Percentiles rank a stretch among this genome's conserved stretches.
These are phyloP conservation scores for Rachicladosporium sp. DNA, from an alignment of 2,329 filamentous ascomycete genomes.

Conservation along the genomic window DNA sequence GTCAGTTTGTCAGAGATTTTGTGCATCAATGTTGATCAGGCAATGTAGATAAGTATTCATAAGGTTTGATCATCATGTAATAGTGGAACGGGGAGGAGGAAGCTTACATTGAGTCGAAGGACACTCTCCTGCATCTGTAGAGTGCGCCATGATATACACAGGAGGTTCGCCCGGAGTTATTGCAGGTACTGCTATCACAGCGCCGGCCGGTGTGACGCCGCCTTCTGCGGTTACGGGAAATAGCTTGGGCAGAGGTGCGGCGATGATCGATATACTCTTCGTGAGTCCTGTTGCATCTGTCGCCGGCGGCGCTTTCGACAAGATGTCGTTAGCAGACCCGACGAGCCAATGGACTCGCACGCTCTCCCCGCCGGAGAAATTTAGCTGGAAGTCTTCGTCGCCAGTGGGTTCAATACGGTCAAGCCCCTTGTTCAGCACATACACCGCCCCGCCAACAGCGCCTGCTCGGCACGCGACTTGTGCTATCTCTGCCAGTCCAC, in stretches of 20 bases:
- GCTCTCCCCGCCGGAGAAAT: constrained; percentile 18
- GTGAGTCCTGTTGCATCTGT: constrained; percentile 1
- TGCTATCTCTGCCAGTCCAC: constrained; percentile 73
- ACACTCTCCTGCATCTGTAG: constrained; percentile 86
- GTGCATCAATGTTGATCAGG: constrained; percentile 89
- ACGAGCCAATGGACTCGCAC: constrained; percentile 20
- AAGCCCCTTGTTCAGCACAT: constrained; percentile 68
- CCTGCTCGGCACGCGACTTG: constrained; percentile 85
- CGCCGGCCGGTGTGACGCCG: constrained; percentile 60
- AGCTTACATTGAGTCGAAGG: constrained; percentile 83
- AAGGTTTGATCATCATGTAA: constrained; percentile 67
- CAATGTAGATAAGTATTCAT: constrained; percentile 99
- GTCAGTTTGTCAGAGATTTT: constrained; percentile 82
- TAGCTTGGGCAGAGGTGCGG: constrained; percentile 49
- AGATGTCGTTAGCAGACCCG: constrained; percentile 15
- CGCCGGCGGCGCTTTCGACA: constrained; percentile 1
- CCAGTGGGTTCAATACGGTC: too few relatives aligned
- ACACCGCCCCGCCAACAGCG: constrained; percentile 82
- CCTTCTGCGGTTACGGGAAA: constrained; percentile 65
- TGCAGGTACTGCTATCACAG: constrained; percentile 53
- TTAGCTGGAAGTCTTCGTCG: too few relatives aligned
- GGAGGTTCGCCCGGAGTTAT: constrained; percentile 31
- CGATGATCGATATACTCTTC: constrained; percentile 50
- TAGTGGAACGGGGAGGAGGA: constrained; percentile 8
- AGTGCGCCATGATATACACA: constrained; percentile 59